These are phyloP conservation scores for Daldinia sp. DNA, from an alignment of 2,329 filamentous ascomycete genomes.

Conservation along the genomic window DNA sequence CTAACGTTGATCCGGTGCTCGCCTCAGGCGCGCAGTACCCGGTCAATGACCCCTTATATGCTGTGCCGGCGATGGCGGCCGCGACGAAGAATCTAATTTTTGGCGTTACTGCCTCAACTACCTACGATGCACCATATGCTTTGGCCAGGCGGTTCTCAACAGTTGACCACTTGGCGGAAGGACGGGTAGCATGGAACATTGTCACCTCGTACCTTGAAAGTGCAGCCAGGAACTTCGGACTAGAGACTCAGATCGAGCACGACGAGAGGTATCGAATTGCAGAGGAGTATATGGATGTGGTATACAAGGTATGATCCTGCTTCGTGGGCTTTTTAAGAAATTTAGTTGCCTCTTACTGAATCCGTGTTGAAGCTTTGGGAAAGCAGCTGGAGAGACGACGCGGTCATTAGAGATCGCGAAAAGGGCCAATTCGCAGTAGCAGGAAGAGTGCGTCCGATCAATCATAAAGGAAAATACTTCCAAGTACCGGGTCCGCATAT, in stretches of 20 bases:
- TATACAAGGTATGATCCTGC: constrained; percentile 59
- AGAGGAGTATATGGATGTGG: constrained; percentile 66
- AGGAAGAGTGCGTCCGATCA: constrained; percentile 63
- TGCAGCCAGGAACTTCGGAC: constrained; percentile 66
- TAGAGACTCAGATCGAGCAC: constrained; percentile 64
- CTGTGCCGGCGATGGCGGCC: constrained; percentile 70
- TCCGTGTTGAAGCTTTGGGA: constrained; percentile 54
- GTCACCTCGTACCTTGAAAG: constrained; percentile 61
- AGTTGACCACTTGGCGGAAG: constrained; percentile 67
- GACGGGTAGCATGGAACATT: constrained; percentile 72
- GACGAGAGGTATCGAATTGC: constrained; percentile 68
- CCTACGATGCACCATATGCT: constrained; percentile 68
- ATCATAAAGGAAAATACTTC: constrained; percentile 66
- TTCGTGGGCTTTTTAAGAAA: background rate
- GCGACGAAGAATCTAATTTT: constrained; percentile 71
- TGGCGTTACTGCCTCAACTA: constrained; percentile 68
- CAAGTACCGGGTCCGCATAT: constrained; percentile 54
- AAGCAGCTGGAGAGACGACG: constrained; percentile 64
- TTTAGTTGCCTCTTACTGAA: constrained; percentile 36
- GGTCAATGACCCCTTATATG: constrained; percentile 65
- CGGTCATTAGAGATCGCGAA: constrained; percentile 59
- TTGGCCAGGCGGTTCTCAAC: constrained; percentile 68
- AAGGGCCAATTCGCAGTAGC: constrained; percentile 66
- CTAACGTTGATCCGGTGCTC: constrained; percentile 58
- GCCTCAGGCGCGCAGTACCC: constrained; percentile 70